These are phyloP conservation scores for Ceratocystis albifundus DNA, from an alignment of 2,329 filamentous ascomycete genomes.

Conservation along the genomic window DNA sequence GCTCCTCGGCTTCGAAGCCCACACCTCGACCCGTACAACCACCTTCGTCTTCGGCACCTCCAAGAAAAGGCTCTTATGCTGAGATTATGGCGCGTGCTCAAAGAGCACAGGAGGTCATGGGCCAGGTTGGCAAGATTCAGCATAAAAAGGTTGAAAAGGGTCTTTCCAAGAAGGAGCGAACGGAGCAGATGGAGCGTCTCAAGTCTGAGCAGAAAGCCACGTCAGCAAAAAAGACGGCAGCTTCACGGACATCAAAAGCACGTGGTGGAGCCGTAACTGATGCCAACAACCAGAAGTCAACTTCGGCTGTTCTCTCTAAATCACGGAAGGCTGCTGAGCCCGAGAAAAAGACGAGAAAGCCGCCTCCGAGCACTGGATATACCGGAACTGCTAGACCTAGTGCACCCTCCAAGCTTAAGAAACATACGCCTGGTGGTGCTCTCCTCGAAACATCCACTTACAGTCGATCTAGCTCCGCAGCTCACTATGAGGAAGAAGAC, in stretches of 20 bases:
- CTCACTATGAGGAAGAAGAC: conserved; percentile 47
- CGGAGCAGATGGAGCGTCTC: conserved; percentile 31
- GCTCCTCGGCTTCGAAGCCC: neutral
- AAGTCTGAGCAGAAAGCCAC: conserved; percentile 14
- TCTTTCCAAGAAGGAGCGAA: conserved; percentile 43
- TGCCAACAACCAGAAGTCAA: neutral
- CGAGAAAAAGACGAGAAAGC: conserved; percentile 51
- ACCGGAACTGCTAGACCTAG: conserved; percentile 52
- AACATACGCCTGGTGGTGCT: conserved; percentile 33
- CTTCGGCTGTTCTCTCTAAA: neutral
- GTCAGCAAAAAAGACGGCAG: conserved; percentile 1
- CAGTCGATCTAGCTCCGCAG: conserved; percentile 33
- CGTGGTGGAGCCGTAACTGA: neutral
- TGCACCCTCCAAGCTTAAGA: conserved; percentile 32
- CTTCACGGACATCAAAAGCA: neutral
- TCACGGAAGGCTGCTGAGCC: conserved; percentile 28
- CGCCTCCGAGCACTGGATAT: conserved; percentile 54
- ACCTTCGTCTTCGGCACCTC: conserved; percentile 29
- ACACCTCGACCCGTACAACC: conserved; percentile 6
- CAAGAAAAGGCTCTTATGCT: conserved; percentile 62
- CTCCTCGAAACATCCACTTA: conserved; percentile 30
- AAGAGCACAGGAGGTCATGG: conserved; percentile 49
- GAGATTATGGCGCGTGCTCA: conserved; percentile 64
- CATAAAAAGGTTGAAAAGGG: conserved; percentile 60
- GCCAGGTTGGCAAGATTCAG: conserved; percentile 58